phyloP scores from a whole-genome alignment of 169 alveolate species.

The Plasmodium fragile region DNA sequence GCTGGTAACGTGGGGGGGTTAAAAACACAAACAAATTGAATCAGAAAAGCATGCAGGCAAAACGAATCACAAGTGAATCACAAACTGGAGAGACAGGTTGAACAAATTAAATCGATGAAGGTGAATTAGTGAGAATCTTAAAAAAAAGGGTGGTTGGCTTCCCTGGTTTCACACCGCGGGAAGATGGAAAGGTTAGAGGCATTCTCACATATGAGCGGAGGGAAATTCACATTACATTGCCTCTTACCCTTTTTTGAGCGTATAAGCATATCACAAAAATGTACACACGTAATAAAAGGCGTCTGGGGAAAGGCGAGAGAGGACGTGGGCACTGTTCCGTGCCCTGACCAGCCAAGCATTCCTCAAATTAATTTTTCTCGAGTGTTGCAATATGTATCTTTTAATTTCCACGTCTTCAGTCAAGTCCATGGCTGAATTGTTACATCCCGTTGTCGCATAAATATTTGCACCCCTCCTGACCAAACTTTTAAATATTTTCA shows the following conservation, averaged over 20 bases:
- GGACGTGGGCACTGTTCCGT: neutral
- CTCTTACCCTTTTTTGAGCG: neutral
- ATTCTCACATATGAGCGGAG: neutral
- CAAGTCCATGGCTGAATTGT: conserved; percentile 27
- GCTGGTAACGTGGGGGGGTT: neutral
- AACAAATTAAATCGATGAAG: conserved; percentile 7
- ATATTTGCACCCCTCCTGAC: conserved; percentile 53
- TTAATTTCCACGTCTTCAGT: conserved; percentile 36
- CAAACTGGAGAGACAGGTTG: neutral
- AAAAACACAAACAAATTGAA: neutral
- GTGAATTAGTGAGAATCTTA: neutral
- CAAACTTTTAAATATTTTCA: conserved; percentile 32
- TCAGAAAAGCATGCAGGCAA: neutral
- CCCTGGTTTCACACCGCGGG: neutral
- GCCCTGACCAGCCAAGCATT: conserved; percentile 60
- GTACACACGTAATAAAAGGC: conserved; percentile 43
- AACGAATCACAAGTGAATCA: neutral
- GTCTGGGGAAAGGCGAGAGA: conserved; percentile 50
- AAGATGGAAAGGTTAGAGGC: neutral
- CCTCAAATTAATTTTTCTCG: conserved; percentile 51
- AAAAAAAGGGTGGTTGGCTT: neutral
- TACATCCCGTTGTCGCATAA: conserved; percentile 25
- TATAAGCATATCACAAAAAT: neutral
- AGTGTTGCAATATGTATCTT: neutral
- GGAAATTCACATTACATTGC: neutral